Conservation (phyloP, 441 rosid genomes). For the Sinapis alba region DNA sequence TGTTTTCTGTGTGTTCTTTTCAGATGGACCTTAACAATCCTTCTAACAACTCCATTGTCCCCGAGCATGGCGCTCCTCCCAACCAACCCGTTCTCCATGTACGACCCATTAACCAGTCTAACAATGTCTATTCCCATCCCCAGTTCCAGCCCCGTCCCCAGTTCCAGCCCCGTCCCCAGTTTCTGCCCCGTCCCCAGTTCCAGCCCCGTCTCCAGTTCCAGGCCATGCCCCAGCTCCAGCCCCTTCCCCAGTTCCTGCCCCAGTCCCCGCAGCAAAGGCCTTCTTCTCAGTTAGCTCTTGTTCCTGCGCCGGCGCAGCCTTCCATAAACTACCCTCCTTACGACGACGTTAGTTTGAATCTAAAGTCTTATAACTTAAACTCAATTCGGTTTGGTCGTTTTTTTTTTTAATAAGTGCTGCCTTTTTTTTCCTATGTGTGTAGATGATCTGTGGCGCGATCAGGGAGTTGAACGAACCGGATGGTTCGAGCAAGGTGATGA, state of each 20-base stretch:
- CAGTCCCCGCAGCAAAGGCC: constrained; percentile 23
- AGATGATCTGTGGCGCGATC: constrained; percentile 79
- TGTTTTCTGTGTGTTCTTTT: constrained; percentile 16
- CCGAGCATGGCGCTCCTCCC: neutral
- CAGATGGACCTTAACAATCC: neutral
- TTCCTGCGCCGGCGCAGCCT: neutral
- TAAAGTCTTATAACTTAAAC: neutral
- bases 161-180: neutral
- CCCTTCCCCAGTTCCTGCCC: no score
- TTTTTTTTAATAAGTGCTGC: neutral
- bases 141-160: neutral
- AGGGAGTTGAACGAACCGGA: constrained; percentile 62
- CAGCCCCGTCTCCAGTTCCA: constrained; percentile 4
- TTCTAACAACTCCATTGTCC: constrained; percentile 19
- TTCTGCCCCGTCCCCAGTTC: neutral
- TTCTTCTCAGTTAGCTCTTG: constrained; percentile 28
- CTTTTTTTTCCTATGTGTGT: neutral
- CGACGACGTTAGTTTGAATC: constrained; percentile 46
- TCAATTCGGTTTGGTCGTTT: neutral
- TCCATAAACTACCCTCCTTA: constrained; percentile 51
- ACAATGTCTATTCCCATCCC: constrained; percentile 11
- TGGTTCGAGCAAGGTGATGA: constrained; percentile 83
- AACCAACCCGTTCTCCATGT: neutral
- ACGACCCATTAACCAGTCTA: neutral
- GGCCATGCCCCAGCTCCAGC: neutral